These are phyloP conservation scores for Schizophyllum commune DNA, from an alignment of 1,284 basidiomycete genomes.

Conservation along the genomic window DNA sequence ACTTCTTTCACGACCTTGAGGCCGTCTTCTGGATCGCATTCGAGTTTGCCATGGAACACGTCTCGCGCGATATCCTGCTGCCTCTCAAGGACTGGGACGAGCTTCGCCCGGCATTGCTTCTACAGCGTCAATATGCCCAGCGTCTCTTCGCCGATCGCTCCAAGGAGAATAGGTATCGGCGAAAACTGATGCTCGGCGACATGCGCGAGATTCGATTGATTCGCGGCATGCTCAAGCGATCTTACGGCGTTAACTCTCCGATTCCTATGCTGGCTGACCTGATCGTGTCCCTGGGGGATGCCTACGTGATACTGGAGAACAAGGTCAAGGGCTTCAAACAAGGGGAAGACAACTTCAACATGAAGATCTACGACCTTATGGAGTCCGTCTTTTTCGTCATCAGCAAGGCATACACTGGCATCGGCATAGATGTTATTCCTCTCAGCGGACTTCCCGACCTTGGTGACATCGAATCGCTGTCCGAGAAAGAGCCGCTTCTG, in stretches of 20 bases:
- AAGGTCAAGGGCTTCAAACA: neutral
- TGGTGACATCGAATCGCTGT: too few species aligned
- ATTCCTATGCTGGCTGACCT: neutral
- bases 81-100: neutral
- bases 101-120: neutral
- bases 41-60: neutral
- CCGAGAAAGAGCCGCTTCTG: too few species aligned
- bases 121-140: neutral
- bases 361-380: neutral
- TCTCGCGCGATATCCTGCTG: neutral
- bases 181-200: neutral
- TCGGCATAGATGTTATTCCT: neutral
- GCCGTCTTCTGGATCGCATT: neutral
- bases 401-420: neutral
- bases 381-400: neutral
- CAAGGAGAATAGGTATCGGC: neutral
- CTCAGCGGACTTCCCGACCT: neutral
- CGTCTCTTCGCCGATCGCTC: neutral
- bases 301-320: neutral
- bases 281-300: neutral
- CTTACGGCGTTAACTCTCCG: neutral
- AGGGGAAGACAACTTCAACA: neutral
- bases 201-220: neutral
- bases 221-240: neutral
- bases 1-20: neutral